These are phyloP conservation scores for Ustilago lituana DNA, from an alignment of 1,284 basidiomycete species.

Conservation along the genomic window DNA sequence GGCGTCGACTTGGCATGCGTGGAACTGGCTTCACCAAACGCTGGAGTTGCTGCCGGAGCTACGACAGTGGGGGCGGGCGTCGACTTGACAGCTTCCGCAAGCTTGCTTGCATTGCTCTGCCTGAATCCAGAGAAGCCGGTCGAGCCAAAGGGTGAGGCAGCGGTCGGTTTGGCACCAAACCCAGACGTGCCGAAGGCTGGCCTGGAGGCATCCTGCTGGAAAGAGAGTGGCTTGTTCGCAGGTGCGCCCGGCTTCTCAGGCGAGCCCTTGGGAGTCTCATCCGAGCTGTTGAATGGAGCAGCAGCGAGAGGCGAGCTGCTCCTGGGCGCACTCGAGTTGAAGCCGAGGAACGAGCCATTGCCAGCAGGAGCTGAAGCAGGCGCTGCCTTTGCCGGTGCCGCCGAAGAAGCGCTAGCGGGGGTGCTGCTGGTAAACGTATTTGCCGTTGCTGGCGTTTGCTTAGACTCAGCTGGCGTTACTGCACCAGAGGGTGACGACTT, in stretches of 20 bases:
- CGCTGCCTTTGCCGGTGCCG: slow-evolving; percentile 15
- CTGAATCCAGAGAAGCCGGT: slow-evolving; percentile 22
- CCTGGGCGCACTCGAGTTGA: slow-evolving; percentile 47
- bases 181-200: slow-evolving; percentile 7
- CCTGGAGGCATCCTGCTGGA: slow-evolving; percentile 24
- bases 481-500: slow-evolving; percentile 12
- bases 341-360: slow-evolving; percentile 32
- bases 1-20: slow-evolving; percentile 10
- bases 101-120: slow-evolving; percentile 2
- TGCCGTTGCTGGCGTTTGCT: neutral
- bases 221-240: slow-evolving; percentile 24
- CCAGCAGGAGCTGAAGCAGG: neutral
- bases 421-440: neutral
- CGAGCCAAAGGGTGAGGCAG: slow-evolving; percentile 10
- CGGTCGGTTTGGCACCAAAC: slow-evolving; percentile 15
- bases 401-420: neutral
- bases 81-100: slow-evolving; percentile 1
- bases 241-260: slow-evolving; percentile 28
- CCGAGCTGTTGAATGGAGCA: slow-evolving; percentile 44
- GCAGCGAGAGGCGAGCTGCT: slow-evolving; percentile 53
- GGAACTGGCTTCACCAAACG: slow-evolving; percentile 9
- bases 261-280: slow-evolving; percentile 27
- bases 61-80: slow-evolving; percentile 1
- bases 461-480: too few relatives aligned
- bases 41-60: slow-evolving; percentile 4